Evolutionary conservation across 2,329 filamentous ascomycete species (phyloP).

Genomic region (Penicillium polonicum): DNA sequence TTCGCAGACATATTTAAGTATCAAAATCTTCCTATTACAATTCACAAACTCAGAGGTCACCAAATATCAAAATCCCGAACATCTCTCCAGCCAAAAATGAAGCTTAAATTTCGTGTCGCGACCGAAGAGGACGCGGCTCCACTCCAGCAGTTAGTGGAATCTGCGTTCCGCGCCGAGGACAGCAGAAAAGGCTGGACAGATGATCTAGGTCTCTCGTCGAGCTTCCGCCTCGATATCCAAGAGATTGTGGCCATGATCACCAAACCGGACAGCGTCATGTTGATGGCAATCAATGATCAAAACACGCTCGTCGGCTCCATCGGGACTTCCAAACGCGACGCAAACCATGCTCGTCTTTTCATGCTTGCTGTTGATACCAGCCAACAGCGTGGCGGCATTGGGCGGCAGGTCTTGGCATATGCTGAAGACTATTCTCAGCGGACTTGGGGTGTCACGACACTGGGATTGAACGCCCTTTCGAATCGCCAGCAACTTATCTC

Average conservation of each 20-base stretch:
- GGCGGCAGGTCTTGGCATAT: constrained; percentile 27
- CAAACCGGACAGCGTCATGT: constrained; percentile 27
- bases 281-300: constrained; percentile 20
- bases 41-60: background rate
- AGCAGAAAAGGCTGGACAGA: constrained; percentile 39
- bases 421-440: constrained; percentile 30
- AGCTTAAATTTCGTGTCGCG: constrained; percentile 41
- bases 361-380: constrained; percentile 27
- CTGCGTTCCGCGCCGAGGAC: constrained; percentile 45
- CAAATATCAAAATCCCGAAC: too few relatives aligned
- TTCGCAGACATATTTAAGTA: background rate
- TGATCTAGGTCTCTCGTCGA: constrained; percentile 29
- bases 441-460: constrained; percentile 20
- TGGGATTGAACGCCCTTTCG: constrained; percentile 30
- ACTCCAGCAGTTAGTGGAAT: constrained; percentile 41
- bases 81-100: constrained; percentile 10
- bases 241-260: constrained; percentile 29
- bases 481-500: constrained; percentile 28
- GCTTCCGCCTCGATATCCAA: constrained; percentile 25
- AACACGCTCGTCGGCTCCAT: constrained; percentile 21
- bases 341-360: constrained; percentile 20
- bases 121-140: constrained; percentile 36
- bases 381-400: constrained; percentile 26
- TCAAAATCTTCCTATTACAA: background rate
- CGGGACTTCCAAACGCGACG: constrained; percentile 18